A percentile compares a stretch with the other conserved stretches of the same genome.
Evolutionary conservation across 495 filamentous ascomycete species (phyloP).

Genomic region (Aspergillus bertholletiae): DNA sequence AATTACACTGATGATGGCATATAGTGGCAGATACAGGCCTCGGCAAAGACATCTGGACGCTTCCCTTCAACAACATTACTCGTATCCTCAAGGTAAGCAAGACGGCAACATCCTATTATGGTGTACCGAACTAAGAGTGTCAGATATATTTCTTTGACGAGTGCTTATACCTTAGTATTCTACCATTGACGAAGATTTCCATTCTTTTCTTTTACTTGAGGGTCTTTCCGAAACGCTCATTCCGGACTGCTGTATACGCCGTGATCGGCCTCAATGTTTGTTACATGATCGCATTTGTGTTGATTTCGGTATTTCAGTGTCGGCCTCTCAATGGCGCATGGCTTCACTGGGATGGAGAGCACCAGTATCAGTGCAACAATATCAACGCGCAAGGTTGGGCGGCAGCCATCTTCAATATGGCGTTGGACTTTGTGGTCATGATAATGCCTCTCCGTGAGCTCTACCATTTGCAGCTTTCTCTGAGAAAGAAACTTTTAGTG

Average conservation of each 20-base stretch:
- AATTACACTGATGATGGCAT: neutral
- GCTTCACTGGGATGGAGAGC: conserved; percentile 36
- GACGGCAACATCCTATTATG: neutral
- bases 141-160: conserved; percentile 32
- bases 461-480: conserved; percentile 25
- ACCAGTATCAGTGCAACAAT: conserved; percentile 35
- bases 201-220: conserved; percentile 39
- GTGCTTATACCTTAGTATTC: conserved; percentile 29
- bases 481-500: conserved; percentile 27
- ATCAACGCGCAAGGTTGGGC: conserved; percentile 40
- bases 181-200: conserved; percentile 37
- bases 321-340: conserved; percentile 37
- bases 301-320: conserved; percentile 43
- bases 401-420: conserved; percentile 18
- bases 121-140: neutral
- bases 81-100: conserved; percentile 26
- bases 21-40: conserved; percentile 37
- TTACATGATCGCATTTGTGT: conserved; percentile 35
- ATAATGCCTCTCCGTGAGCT: conserved; percentile 36
- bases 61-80: conserved; percentile 44
- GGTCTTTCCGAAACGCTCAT: conserved; percentile 34
- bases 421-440: neutral
- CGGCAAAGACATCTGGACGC: conserved; percentile 45
- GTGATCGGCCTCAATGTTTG: conserved; percentile 34
- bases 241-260: conserved; percentile 26